A percentile compares a stretch with the other conserved stretches of the same genome.
These are phyloP conservation scores for Neonothopanus nambi DNA, from an alignment of 1,284 basidiomycete species.

Conservation along the genomic window DNA sequence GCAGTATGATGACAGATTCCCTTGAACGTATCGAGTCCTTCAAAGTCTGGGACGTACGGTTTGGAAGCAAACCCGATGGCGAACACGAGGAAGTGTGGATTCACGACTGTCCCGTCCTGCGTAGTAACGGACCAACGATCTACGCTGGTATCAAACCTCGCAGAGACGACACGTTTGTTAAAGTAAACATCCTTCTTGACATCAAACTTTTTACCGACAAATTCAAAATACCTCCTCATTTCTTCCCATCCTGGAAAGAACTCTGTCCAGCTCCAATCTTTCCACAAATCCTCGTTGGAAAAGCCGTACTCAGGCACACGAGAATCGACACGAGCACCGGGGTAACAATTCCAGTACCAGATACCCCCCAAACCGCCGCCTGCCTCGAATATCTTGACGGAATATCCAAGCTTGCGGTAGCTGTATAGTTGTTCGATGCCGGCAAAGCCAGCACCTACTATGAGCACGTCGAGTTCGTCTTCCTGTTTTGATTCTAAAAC, in stretches of 20 bases:
- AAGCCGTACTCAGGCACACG: conserved; percentile 15
- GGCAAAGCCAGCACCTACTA: conserved; percentile 27
- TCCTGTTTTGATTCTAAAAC: too few species aligned
- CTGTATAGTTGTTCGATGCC: conserved; percentile 23
- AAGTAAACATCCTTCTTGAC: conserved; percentile 25
- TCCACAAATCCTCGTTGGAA: conserved; percentile 26
- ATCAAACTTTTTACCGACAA: conserved; percentile 25
- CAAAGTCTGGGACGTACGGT: conserved; percentile 20
- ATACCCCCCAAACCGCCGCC: conserved; percentile 12
- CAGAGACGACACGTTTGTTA: conserved; percentile 25
- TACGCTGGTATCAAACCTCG: conserved; percentile 20
- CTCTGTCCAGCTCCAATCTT: conserved; percentile 24
- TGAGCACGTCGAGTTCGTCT: conserved; percentile 19
- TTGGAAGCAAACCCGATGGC: conserved; percentile 25
- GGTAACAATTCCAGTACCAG: conserved; percentile 13
- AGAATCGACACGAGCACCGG: conserved; percentile 14
- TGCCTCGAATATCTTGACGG: conserved; percentile 14
- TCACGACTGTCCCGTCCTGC: conserved; percentile 16
- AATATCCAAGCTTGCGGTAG: conserved; percentile 20
- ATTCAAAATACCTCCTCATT: conserved; percentile 23
- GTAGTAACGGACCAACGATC: conserved; percentile 25
- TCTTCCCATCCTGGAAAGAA: conserved; percentile 23
- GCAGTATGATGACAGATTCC: too few species aligned
- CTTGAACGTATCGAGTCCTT: conserved; percentile 24
- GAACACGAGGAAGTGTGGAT: conserved; percentile 22